Conservation (phyloP, 192 early-diverging fungal species). For the Chytriomyces sp. region DNA sequence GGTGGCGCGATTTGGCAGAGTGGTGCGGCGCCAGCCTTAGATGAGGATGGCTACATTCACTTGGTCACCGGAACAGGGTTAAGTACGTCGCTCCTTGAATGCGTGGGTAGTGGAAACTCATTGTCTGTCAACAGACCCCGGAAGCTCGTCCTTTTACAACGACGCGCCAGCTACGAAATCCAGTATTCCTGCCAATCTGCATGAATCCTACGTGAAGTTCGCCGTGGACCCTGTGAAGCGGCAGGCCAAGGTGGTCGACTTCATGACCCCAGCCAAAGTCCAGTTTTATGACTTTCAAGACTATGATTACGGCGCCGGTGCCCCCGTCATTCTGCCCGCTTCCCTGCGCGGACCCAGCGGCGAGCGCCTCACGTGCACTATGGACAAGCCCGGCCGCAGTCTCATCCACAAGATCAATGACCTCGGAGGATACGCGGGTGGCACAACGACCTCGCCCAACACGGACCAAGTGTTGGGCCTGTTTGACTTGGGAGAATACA, state of each 20-base stretch:
- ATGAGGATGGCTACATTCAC: constrained; percentile 11
- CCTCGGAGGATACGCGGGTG: constrained; percentile 20
- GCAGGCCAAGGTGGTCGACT: not conserved
- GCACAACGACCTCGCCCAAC: not conserved
- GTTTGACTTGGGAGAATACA: constrained; percentile 14
- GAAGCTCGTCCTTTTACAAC: not conserved
- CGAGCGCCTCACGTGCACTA: not conserved
- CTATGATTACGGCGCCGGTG: constrained; percentile 21
- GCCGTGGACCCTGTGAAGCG: not conserved
- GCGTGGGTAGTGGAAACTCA: not conserved
- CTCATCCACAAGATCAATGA: constrained; percentile 4
- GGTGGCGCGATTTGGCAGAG: constrained; percentile 19
- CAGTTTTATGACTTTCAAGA: constrained; percentile 3
- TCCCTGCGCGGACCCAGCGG: not conserved
- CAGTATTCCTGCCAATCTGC: not conserved
- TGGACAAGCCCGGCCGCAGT: constrained; percentile 9
- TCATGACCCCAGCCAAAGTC: constrained; percentile 18
- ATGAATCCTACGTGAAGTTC: constrained; percentile 13
- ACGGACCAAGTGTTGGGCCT: not conserved
- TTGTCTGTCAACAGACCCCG: not conserved
- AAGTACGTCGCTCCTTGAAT: not conserved
- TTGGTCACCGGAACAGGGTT: constrained; percentile 15
- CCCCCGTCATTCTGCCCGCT: constrained; percentile 9
- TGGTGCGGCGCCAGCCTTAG: constrained; percentile 7
- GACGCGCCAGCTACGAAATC: not conserved